A percentile compares a stretch with the other conserved stretches of the same genome.
Conservation (phyloP, 2,329 filamentous ascomycete species). For the Penicillium sumatraense region DNA sequence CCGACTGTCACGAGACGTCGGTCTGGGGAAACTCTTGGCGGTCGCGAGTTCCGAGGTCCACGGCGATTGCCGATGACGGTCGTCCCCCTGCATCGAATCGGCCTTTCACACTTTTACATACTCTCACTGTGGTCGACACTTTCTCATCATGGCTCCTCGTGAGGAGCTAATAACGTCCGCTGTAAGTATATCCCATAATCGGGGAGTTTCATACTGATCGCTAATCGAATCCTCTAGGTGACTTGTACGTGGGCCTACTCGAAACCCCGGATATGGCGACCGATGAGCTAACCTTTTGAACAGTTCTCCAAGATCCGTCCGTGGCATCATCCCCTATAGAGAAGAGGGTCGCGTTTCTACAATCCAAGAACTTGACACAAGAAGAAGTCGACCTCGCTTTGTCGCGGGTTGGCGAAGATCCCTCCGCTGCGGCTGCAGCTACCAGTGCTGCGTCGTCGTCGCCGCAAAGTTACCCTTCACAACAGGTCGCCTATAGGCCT, state of each 20-base stretch:
- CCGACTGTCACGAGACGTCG: conserved; percentile 36
- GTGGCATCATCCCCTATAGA: conserved; percentile 89
- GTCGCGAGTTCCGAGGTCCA: conserved; percentile 44
- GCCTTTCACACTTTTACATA: conserved; percentile 17
- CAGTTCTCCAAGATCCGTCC: conserved; percentile 92
- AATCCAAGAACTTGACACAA: conserved; percentile 95
- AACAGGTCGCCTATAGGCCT: conserved; percentile 44
- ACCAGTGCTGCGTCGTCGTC: conserved; percentile 53
- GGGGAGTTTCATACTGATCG: conserved; percentile 31
- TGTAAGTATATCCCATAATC: conserved; percentile 52
- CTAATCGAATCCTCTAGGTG: conserved; percentile 46
- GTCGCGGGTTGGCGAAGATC: conserved; percentile 70
- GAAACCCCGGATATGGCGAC: neutral
- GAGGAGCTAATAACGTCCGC: conserved; percentile 90
- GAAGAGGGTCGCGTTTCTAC: conserved; percentile 88
- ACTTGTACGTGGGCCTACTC: conserved; percentile 50
- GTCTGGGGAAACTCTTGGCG: conserved; percentile 37
- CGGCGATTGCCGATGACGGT: conserved; percentile 32
- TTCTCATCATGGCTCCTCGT: conserved; percentile 73
- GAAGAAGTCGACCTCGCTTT: conserved; percentile 91
- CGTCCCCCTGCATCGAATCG: conserved; percentile 18
- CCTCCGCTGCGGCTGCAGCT: conserved; percentile 49
- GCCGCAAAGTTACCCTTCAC: conserved; percentile 53
- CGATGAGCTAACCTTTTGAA: conserved; percentile 20
- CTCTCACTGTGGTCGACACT: conserved; percentile 12